These are phyloP conservation scores for Scheffersomyces lignicola DNA, from an alignment of 1,139 yeast genomes.

Conservation along the genomic window DNA sequence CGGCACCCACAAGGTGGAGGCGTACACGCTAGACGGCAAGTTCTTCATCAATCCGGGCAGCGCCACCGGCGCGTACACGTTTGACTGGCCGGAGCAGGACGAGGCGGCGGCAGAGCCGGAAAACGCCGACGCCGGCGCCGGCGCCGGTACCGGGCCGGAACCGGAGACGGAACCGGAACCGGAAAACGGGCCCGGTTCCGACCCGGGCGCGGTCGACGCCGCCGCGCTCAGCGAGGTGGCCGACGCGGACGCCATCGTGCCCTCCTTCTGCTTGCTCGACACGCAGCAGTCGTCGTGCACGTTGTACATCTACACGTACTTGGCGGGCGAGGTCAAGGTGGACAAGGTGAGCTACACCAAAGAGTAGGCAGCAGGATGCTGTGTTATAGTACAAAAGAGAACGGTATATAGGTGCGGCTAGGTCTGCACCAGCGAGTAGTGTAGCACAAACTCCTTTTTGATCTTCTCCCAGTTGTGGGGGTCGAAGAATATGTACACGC, in stretches of 20 bases:
- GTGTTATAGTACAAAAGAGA: conserved; percentile 4
- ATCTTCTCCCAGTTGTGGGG: conserved; percentile 97
- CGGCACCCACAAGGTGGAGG: conserved; percentile 92
- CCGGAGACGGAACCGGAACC: conserved; percentile 9
- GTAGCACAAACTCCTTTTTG: conserved; percentile 75
- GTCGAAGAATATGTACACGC: conserved; percentile 94
- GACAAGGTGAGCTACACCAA: conserved; percentile 85
- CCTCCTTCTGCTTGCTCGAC: conserved; percentile 87
- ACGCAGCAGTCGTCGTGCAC: conserved; percentile 77
- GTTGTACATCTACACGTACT: conserved; percentile 78
- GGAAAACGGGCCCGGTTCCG: conserved; percentile 8
- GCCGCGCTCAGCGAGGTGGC: conserved; percentile 14
- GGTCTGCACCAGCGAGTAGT: conserved; percentile 57
- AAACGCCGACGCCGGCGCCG: conserved; percentile 9
- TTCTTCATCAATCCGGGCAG: conserved; percentile 95
- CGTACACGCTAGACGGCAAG: conserved; percentile 88
- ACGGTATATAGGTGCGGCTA: conserved; percentile 11
- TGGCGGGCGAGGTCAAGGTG: conserved; percentile 84
- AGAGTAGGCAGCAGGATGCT: conserved; percentile 29
- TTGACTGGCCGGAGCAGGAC: conserved; percentile 42
- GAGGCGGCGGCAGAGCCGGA: conserved; percentile 29
- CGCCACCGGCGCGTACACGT: conserved; percentile 85
- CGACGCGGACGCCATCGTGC: conserved; percentile 42
- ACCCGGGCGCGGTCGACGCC: conserved; percentile 10
- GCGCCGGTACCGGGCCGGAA: conserved; percentile 10